Conservation (phyloP, 2,329 filamentous ascomycete species). For the Trichoderma sp. region DNA sequence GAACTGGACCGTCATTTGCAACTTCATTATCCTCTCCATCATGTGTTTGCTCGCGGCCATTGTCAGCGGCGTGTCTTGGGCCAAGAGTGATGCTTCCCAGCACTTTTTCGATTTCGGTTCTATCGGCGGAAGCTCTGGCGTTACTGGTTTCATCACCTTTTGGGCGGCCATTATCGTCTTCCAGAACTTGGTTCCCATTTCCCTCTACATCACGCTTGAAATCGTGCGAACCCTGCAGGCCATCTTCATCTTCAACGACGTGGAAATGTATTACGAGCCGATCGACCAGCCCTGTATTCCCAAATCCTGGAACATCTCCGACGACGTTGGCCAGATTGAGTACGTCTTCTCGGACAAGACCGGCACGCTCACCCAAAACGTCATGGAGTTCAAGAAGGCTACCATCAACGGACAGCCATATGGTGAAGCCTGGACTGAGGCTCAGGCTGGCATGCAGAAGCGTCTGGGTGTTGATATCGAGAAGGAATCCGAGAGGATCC, state of each 20-base stretch:
- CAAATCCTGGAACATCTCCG: constrained; percentile 98
- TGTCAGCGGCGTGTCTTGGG: constrained; percentile 81
- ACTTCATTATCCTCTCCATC: constrained; percentile 82
- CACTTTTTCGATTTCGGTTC: constrained; percentile 83
- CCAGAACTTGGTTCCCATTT: constrained; percentile 98
- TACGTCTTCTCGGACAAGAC: constrained; percentile 99
- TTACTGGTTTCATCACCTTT: constrained; percentile 94
- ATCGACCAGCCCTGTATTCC: constrained; percentile 94
- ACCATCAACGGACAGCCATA: constrained; percentile 96
- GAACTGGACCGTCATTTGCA: constrained; percentile 97
- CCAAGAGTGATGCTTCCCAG: constrained; percentile 68
- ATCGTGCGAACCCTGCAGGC: constrained; percentile 92
- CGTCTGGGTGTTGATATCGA: constrained; percentile 84
- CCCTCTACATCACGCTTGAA: constrained; percentile 94
- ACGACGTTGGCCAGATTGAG: constrained; percentile 96
- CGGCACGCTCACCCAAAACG: constrained; percentile 91
- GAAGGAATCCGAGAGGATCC: constrained; percentile 69
- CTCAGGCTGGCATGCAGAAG: constrained; percentile 93
- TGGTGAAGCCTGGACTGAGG: constrained; percentile 96
- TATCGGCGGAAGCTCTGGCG: constrained; percentile 68
- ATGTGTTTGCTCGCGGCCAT: constrained; percentile 89
- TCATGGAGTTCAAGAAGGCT: constrained; percentile 99
- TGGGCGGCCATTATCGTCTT: constrained; percentile 94
- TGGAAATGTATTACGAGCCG: constrained; percentile 94
- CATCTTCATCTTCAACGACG: constrained; percentile 95